These are phyloP conservation scores for Pichia sp. DNA, from an alignment of 1,139 yeast species.

Conservation along the genomic window DNA sequence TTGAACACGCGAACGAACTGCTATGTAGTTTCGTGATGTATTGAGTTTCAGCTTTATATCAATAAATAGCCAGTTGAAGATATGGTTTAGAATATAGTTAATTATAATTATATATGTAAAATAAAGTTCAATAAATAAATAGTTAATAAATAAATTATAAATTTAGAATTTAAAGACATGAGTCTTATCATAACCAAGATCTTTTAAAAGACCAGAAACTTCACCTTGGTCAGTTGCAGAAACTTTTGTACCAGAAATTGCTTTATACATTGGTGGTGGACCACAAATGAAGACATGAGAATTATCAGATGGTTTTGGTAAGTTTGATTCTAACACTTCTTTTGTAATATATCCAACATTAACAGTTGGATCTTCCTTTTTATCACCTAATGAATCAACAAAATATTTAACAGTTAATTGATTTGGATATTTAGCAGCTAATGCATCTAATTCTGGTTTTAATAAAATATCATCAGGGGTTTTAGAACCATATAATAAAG, in stretches of 20 bases:
- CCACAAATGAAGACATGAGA: constrained; percentile 79
- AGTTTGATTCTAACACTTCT: constrained; percentile 48
- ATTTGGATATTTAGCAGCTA: constrained; percentile 61
- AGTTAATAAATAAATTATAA: not conserved
- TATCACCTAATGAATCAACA: constrained; percentile 43
- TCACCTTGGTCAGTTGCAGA: constrained; percentile 95
- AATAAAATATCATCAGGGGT: constrained; percentile 72
- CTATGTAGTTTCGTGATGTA: too few species aligned
- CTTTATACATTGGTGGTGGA: constrained; percentile 78
- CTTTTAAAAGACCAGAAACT: constrained; percentile 78
- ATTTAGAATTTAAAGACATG: constrained; percentile 81
- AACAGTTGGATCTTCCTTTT: constrained; percentile 18
- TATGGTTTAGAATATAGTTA: not conserved
- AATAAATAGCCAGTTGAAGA: too few species aligned
- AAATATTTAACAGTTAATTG: constrained; percentile 74
- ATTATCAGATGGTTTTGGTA: constrained; percentile 54
- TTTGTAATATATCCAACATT: constrained; percentile 61
- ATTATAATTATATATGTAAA: not conserved
- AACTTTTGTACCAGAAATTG: constrained; percentile 78
- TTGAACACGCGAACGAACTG: too few species aligned
- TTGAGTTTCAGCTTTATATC: too few species aligned
- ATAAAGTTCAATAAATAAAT: not conserved
- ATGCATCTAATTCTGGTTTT: constrained; percentile 63
- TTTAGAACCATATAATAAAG: constrained; percentile 73
- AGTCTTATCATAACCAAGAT: constrained; percentile 80